phyloP scores from a whole-genome alignment of 2,329 filamentous ascomycete genomes.

The Cladosporium sp. region DNA sequence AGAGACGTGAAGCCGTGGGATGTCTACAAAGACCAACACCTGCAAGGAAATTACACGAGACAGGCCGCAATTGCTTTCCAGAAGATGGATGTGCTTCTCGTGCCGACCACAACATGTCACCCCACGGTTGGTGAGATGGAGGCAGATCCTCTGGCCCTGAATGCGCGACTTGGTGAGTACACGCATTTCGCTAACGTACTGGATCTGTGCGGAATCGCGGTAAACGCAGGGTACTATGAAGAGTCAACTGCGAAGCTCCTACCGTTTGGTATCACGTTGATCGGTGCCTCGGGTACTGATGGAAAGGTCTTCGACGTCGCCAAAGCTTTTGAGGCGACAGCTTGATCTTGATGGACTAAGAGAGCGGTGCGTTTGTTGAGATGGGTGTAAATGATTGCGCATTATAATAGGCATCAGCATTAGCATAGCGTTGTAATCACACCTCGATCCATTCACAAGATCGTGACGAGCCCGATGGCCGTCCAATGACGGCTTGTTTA shows the following conservation, averaged over 20 bases:
- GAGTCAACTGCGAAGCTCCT: slow-evolving; percentile 24
- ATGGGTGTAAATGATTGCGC: too few relatives aligned
- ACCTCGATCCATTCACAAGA: too few relatives aligned
- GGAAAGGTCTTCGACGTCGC: slow-evolving; percentile 40
- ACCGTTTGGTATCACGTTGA: slow-evolving; percentile 40
- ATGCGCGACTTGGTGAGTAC: slow-evolving; percentile 52
- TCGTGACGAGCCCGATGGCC: too few relatives aligned
- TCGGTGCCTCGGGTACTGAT: slow-evolving; percentile 37
- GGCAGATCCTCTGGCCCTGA: slow-evolving; percentile 50
- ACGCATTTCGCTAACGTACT: slow-evolving; percentile 60
- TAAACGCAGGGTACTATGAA: slow-evolving; percentile 47
- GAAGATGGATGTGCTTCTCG: slow-evolving; percentile 46
- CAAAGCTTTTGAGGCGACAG: slow-evolving; percentile 25
- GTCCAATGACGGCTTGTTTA: too few relatives aligned
- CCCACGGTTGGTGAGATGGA: slow-evolving; percentile 52
- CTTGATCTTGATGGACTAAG: background rate
- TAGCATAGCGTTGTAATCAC: too few relatives aligned
- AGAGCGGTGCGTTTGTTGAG: too few relatives aligned
- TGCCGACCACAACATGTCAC: slow-evolving; percentile 48
- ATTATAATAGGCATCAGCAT: too few relatives aligned
- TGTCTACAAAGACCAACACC: slow-evolving; percentile 47
- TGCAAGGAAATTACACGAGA: slow-evolving; percentile 42
- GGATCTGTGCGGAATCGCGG: slow-evolving; percentile 51
- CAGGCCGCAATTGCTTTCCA: slow-evolving; percentile 40
- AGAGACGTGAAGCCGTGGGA: slow-evolving; percentile 42